These are phyloP conservation scores for Basipetospora chlamydospora DNA, from an alignment of 2,329 filamentous ascomycete genomes.

Conservation along the genomic window DNA sequence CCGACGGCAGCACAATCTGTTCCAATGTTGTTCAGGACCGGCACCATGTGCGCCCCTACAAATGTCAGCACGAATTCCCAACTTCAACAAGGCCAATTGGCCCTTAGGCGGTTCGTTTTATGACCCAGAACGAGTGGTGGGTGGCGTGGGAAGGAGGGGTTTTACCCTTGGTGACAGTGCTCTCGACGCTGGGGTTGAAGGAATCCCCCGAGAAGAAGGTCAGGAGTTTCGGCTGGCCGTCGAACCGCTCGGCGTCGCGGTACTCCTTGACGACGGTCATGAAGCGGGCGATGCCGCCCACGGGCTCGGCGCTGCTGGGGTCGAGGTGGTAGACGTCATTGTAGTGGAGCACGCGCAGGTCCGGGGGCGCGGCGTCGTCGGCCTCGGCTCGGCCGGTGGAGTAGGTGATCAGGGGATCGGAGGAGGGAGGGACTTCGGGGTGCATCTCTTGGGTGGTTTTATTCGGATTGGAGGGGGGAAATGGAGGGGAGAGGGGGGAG, in stretches of 20 bases:
- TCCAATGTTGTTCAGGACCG: conserved; percentile 62
- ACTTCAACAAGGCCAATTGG: too few species aligned
- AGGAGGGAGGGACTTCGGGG: background rate
- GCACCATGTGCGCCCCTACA: conserved; percentile 69
- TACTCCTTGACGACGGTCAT: conserved; percentile 68
- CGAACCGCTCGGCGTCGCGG: conserved; percentile 42
- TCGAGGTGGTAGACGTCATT: conserved; percentile 94
- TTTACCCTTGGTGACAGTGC: conserved; percentile 79
- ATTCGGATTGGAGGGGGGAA: background rate
- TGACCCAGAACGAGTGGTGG: too few species aligned
- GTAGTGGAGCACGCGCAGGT: conserved; percentile 74
- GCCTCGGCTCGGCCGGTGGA: conserved; percentile 8
- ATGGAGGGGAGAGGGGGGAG: background rate
- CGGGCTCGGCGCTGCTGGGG: conserved; percentile 57
- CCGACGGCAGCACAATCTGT: conserved; percentile 74
- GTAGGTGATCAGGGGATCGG: conserved; percentile 5
- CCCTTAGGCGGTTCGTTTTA: too few species aligned
- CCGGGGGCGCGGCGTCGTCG: conserved; percentile 33
- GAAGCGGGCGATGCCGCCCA: conserved; percentile 70
- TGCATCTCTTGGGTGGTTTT: background rate
- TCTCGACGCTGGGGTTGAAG: conserved; percentile 84
- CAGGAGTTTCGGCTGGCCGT: conserved; percentile 49
- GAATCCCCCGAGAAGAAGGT: conserved; percentile 86
- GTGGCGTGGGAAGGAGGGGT: too few species aligned
- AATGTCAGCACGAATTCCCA: background rate